Evolutionary conservation across 768 basidiomycete genomes (phyloP).

Genomic region (Boletus rubescentipes): DNA sequence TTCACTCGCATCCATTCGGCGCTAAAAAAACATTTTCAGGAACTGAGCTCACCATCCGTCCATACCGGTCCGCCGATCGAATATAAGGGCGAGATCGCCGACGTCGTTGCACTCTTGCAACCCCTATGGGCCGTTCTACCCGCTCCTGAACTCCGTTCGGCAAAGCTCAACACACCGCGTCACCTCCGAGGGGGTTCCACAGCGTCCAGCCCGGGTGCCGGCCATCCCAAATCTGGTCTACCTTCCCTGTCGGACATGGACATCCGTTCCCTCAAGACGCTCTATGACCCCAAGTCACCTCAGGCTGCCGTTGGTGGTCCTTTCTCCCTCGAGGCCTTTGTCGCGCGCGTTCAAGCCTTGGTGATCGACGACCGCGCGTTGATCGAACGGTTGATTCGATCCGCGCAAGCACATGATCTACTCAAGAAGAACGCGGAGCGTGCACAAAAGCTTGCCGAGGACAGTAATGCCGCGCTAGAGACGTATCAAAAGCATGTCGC

Average conservation of each 20-base stretch:
- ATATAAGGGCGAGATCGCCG: slow-evolving; percentile 46
- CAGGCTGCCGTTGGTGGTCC: slow-evolving; percentile 30
- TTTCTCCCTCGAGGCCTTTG: slow-evolving; percentile 78
- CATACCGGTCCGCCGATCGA: slow-evolving; percentile 28
- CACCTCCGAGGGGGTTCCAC: slow-evolving; percentile 50
- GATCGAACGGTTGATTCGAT: slow-evolving; percentile 79
- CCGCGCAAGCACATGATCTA: slow-evolving; percentile 86
- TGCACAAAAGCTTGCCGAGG: slow-evolving; percentile 87
- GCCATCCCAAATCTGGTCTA: slow-evolving; percentile 29
- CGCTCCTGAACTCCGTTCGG: slow-evolving; percentile 76
- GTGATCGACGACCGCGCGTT: slow-evolving; percentile 80
- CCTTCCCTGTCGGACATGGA: slow-evolving; percentile 80
- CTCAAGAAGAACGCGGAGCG: slow-evolving; percentile 91
- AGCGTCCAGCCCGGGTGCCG: slow-evolving; percentile 33
- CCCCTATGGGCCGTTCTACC: slow-evolving; percentile 83
- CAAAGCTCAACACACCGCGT: slow-evolving; percentile 52
- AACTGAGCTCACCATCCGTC: slow-evolving; percentile 21
- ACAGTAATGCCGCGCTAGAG: slow-evolving; percentile 74
- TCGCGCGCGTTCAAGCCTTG: slow-evolving; percentile 73
- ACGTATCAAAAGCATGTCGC: slow-evolving; percentile 89
- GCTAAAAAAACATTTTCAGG: slow-evolving; percentile 20
- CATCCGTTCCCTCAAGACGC: slow-evolving; percentile 78
- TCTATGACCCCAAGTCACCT: slow-evolving; percentile 54
- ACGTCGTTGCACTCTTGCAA: slow-evolving; percentile 60
- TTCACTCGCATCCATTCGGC: background rate